Evolutionary conservation across 2,329 filamentous ascomycete species (phyloP), one percentile per base, ranked within the genome.

Genomic region (Colletotrichum echinochloae): DNA sequence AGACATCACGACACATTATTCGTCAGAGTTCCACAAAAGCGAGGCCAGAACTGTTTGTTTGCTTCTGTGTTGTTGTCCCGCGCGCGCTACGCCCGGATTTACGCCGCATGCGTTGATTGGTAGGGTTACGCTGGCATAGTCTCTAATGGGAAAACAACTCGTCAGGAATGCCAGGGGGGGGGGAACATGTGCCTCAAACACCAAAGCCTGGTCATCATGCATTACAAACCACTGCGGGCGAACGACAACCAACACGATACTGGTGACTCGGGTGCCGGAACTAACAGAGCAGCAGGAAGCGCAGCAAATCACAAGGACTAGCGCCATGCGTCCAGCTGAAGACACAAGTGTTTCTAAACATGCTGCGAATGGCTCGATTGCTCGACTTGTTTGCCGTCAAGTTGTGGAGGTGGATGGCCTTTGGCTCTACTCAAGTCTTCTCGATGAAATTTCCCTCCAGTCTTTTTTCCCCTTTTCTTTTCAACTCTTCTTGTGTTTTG

Each of bases 31-130:
- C 41, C 57, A 60, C 57, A 37, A 60, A 48, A 60, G 7, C 20
- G 41, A 33, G 28, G 41, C 37, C 33, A 44, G 28, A 41, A n/a
- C 16, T 23, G 37, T 16, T 14, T 39, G 56, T 23, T 60, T 59
- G 5, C 18, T n/a, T 39, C 5, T 39, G 9, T 51, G n/a, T 5
- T 2, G 14, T 49, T 49, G 5, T 65, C n/a, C 52, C 52, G 54
- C 52, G 54, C 52, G 54, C 52, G 54, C 62, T 65, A 59, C 41
- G 52, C n/a, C 18, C n/a, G 9, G 14, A 20, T 20, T 18, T 39
- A 26, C 33, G 41, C 54, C 18, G 41, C 28, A 35, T 20, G 14
- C 28, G 5, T 16, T 55, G 44, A 61, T 51, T 61, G 44, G 59
- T 11, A 26, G 59, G 44, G 6, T 20, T 26, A 5, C n/a, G 18